Base-by-base conservation (phyloP, 169 alveolate species). In the Cryptosporidium viatorum region DNA sequence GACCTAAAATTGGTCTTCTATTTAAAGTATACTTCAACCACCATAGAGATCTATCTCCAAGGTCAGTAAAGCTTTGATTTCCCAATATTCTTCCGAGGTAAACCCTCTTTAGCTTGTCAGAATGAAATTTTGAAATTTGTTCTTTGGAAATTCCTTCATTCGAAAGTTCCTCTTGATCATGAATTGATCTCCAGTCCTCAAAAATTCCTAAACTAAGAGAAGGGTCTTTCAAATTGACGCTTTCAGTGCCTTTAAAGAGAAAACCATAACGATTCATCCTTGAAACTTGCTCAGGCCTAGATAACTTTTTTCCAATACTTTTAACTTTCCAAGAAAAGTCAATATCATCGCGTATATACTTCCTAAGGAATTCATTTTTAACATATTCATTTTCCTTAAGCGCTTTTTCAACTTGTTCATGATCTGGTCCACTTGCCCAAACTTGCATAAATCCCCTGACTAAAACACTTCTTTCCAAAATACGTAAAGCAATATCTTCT, bases 1-100 rank as follows among this genome's bases (percentile, higher is more conserved):
- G 99, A n/a, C 99, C 99, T 33, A 98, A 92, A 70, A 97, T 96
- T 6, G 98, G 99, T 45, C 99, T 93, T 18, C 91, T 91, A 33
- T 96, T 94, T 62, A 98, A 94, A 55, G 95, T 94, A 85, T 96
- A 97, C 67, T 94, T 92, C 51, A 94, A 84, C 98, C 98, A 96
- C 96, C 97, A 95, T 10, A 91, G 68, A 16, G 80, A 23, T 29
- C 80, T 71, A 4, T 71, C 41, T 14, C 45, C 85, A 18, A 37
- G 29, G 5, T 50, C 62, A 50, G 33, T 51, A 16, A 43, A 69
- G 14, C 52, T 33, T 41, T 75, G 85, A 16, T 31, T 31, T 16
- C 60, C 92, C 26, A 86, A 4, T 8, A 67, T 51, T 31, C 89
- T 87, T 55, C 85, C 86, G n/a, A 80, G 29, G 16, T 80, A 80